phyloP scores from a whole-genome alignment of 352 stramenopile genomes.

The Blastocystis sp. region DNA sequence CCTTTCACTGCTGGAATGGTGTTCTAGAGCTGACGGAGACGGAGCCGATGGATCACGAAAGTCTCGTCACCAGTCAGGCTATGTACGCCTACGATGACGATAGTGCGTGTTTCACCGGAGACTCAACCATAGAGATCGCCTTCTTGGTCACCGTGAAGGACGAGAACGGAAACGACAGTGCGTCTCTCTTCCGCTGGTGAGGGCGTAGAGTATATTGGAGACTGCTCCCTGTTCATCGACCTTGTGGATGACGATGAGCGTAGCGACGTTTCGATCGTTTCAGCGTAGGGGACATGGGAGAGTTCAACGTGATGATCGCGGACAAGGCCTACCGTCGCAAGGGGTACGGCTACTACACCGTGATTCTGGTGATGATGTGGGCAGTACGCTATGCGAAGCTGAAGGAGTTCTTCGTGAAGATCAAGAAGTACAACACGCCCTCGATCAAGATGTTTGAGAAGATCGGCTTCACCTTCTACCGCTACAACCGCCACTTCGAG shows the following conservation, averaged over 20 bases:
- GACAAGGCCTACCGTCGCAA: conserved; percentile 65
- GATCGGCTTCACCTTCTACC: conserved; percentile 57
- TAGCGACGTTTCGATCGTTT: not conserved
- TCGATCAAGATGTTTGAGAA: conserved; percentile 69
- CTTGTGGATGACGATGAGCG: conserved; percentile 57
- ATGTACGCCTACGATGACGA: conserved; percentile 65
- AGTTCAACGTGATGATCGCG: conserved; percentile 69
- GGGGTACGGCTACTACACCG: conserved; percentile 41
- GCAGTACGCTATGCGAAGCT: conserved; percentile 53
- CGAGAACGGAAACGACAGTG: conserved; percentile 57
- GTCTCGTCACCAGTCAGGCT: conserved; percentile 56
- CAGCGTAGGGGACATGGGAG: conserved; percentile 62
- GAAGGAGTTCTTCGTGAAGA: conserved; percentile 68
- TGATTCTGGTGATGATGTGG: conserved; percentile 67
- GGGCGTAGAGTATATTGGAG: conserved; percentile 16
- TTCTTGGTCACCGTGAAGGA: conserved; percentile 59
- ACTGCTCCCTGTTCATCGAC: conserved; percentile 58
- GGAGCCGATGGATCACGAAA: conserved; percentile 58
- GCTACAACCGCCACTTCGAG: conserved; percentile 58
- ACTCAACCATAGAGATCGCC: conserved; percentile 35
- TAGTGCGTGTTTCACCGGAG: not conserved
- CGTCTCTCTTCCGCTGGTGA: not conserved
- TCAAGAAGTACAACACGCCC: conserved; percentile 65
- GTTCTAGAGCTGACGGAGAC: conserved; percentile 39
- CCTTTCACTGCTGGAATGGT: not conserved